Conservation (phyloP, 2,329 filamentous ascomycete species). For the Ceratocystis harringtonii region DNA sequence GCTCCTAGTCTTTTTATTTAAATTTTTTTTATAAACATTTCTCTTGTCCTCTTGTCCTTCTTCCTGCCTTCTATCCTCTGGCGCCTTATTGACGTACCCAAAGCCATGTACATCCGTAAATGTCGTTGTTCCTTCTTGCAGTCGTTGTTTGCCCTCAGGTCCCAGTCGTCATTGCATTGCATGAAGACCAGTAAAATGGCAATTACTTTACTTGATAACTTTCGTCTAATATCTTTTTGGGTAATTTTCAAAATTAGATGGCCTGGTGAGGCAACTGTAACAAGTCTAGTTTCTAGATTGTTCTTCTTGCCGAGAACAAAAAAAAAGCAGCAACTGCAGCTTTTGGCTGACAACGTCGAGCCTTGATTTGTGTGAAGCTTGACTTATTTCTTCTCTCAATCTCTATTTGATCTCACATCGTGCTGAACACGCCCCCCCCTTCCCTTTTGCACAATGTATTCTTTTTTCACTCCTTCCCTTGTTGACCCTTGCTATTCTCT, state of each 20-base stretch:
- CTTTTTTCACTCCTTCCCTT: constrained; percentile 3
- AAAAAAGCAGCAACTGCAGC: background rate
- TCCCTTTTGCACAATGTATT: background rate
- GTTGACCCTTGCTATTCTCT: background rate
- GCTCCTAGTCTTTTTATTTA: too few relatives aligned
- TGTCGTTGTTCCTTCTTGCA: background rate
- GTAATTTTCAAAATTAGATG: background rate
- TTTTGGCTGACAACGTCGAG: background rate
- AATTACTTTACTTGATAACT: background rate
- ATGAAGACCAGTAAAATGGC: background rate
- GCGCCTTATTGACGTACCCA: too few relatives aligned
- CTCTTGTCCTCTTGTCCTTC: background rate
- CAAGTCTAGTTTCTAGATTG: background rate
- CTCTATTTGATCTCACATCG: background rate
- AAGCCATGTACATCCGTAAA: background rate
- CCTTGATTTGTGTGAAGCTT: background rate
- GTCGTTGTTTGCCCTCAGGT: background rate
- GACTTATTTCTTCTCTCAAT: background rate
- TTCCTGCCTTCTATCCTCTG: background rate
- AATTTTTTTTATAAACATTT: too few relatives aligned
- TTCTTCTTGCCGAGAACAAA: background rate
- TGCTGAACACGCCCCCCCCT: background rate
- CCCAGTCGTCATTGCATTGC: background rate
- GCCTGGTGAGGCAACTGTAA: background rate
- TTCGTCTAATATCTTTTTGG: background rate